Evolutionary conservation across 129 eudicot genomes (phyloP).

Genomic region (Gnaphalium uliginosum): DNA sequence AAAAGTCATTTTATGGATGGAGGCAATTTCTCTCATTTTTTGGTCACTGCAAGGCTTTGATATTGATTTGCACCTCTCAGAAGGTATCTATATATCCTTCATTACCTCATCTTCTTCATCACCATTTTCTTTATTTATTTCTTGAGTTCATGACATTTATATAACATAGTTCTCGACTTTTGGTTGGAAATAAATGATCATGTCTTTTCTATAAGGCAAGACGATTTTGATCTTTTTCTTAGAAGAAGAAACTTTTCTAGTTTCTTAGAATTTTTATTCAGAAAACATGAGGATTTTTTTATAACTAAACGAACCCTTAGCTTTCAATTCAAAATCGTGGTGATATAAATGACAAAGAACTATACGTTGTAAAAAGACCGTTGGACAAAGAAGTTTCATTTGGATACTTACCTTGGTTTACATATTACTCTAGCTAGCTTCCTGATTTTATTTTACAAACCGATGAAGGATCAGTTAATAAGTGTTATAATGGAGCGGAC

Average conservation of each 20-base stretch:
- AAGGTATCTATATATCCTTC: conserved; percentile 19
- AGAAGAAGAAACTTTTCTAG: background rate
- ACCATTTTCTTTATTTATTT: background rate
- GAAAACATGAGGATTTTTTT: no score
- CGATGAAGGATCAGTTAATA: no score
- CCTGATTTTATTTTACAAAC: no score
- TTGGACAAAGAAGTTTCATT: background rate
- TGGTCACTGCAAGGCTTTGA: conserved; percentile 29
- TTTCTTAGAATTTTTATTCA: no score
- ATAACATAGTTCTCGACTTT: background rate
- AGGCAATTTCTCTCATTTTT: conserved; percentile 35
- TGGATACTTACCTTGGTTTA: background rate
- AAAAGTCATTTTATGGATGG: conserved; percentile 17
- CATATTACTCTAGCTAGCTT: no score
- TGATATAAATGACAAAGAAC: background rate
- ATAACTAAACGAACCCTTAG: no score
- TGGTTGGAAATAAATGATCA: background rate
- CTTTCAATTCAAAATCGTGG: background rate
- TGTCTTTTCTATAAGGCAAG: background rate
- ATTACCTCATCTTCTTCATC: background rate
- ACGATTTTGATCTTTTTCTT: background rate
- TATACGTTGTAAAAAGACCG: background rate
- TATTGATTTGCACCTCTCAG: conserved; percentile 12
- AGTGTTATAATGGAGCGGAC: no score
- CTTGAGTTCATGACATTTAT: background rate